A percentile compares a stretch with the other conserved stretches of the same genome.
phyloP scores from a whole-genome alignment of 83 land plant genomes.

The Larix sibirica region DNA sequence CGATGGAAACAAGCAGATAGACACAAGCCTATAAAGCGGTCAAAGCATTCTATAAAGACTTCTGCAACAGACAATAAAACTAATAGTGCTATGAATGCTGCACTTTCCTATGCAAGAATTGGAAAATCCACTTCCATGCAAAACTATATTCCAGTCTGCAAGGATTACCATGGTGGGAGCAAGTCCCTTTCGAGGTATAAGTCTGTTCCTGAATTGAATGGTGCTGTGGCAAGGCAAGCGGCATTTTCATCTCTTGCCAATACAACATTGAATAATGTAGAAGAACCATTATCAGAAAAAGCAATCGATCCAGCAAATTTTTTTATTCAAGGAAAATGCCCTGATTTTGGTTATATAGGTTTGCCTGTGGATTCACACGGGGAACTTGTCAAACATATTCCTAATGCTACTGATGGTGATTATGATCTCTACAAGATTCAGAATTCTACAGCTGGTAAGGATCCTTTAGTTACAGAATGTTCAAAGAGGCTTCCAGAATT shows the following conservation, averaged over 20 bases:
- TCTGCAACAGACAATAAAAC: neutral
- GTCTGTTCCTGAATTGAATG: no score
- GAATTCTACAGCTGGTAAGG: neutral
- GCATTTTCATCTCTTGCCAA: no score
- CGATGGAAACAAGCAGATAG: neutral
- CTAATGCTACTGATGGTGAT: neutral
- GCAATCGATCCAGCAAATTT: neutral
- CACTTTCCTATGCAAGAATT: no score
- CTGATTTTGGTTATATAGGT: slow-evolving; percentile 9
- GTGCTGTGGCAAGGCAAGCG: no score
- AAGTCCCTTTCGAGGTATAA: no score
- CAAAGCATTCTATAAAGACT: neutral
- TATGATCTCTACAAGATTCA: neutral
- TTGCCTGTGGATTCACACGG: slow-evolving; percentile 3
- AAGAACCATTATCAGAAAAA: neutral
- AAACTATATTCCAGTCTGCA: no score
- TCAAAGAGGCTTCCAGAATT: neutral
- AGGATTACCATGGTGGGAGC: no score
- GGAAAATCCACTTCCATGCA: no score
- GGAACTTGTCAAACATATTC: slow-evolving; percentile 4
- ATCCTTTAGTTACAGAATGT: neutral
- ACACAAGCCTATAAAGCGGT: neutral
- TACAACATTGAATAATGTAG: no score
- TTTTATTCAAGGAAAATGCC: neutral
- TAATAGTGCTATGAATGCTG: no score